Base-by-base conservation (phyloP, 2,329 filamentous ascomycete species). In the Fusarium tjaetaba region DNA sequence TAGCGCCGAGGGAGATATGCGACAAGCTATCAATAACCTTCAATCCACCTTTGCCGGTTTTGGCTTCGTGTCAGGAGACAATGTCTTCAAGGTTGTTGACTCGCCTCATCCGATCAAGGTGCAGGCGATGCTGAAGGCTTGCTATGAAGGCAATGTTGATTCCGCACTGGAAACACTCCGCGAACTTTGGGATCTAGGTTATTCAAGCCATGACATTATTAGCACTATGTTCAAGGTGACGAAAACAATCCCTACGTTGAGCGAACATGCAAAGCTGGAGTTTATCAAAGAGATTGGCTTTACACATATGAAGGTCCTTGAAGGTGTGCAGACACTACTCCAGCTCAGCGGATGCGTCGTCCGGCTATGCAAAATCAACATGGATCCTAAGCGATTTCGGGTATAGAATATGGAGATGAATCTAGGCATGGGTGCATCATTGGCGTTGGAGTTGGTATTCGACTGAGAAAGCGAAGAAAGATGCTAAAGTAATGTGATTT, bases 211-310 rank as follows among this genome's bases (percentile, higher is more conserved):
- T 85, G 96, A 99, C 82, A 97, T 99, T 77, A 97, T 99, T 82
- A 97, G 93, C 84, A 99, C 96, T 70, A 99, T 99, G 96, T 98
- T 99, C 87, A 92, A 93, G 79, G 96, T 99, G 68, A 98, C 96
- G 51, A 99, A 98, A 86, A 97, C 95, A 4, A 95, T 98, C 68
- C 93, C 94, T 4, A 94, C 93, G 4, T 85, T 99, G 64, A 96
- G 94, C 75, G 96, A 99, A 84, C 95, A 98, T 82, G 91, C 95
- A 22, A 98, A 98, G 85, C 87, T 99, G 70, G 96, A 98, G 81
- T 99, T 98, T 78, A 97, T 98, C 85, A 96, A 95, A 85, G 96
- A 98, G 84, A 99, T 99, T 82, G 96, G 96, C 60, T 98, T 98
- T 83, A 97, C 96, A 5, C 96, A 99, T 81, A 99, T 99, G 96